Evolutionary conservation across 345 rosid species (phyloP).

Genomic region (Brassica cretica): DNA sequence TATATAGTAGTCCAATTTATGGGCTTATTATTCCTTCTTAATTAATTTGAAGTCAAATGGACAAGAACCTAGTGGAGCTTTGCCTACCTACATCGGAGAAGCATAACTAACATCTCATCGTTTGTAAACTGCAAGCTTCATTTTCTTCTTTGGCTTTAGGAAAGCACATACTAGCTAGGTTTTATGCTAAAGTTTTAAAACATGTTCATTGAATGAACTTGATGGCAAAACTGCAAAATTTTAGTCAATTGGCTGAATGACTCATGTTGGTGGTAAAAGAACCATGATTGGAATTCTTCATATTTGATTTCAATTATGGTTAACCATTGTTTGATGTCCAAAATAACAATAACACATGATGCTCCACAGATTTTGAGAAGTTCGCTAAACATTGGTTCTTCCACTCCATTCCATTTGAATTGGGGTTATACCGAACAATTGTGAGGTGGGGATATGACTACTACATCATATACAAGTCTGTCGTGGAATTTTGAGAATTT

Average conservation of each 20-base stretch:
- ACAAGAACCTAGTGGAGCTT: slow-evolving; percentile 17
- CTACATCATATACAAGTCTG: background rate
- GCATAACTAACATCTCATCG: background rate
- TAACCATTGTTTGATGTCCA: background rate
- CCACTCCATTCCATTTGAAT: background rate
- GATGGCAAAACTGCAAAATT: background rate
- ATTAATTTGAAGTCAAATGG: slow-evolving; percentile 20
- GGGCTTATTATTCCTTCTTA: slow-evolving; percentile 20
- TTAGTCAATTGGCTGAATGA: background rate
- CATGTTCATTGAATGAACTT: background rate
- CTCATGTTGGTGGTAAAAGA: background rate
- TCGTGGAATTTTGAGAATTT: background rate
- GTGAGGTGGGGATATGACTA: background rate
- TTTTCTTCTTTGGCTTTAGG: background rate
- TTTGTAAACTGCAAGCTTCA: slow-evolving; percentile 3
- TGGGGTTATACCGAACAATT: background rate
- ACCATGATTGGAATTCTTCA: background rate
- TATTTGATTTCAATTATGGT: background rate
- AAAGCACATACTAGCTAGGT: background rate
- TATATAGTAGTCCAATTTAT: slow-evolving; percentile 13
- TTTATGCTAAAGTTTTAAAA: background rate
- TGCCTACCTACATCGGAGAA: slow-evolving; percentile 23
- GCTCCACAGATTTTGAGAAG: background rate
- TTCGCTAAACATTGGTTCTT: background rate
- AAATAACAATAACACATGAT: background rate